Evolutionary conservation across 305 asterid species (phyloP).

Genomic region (Fraxinus nigra): DNA sequence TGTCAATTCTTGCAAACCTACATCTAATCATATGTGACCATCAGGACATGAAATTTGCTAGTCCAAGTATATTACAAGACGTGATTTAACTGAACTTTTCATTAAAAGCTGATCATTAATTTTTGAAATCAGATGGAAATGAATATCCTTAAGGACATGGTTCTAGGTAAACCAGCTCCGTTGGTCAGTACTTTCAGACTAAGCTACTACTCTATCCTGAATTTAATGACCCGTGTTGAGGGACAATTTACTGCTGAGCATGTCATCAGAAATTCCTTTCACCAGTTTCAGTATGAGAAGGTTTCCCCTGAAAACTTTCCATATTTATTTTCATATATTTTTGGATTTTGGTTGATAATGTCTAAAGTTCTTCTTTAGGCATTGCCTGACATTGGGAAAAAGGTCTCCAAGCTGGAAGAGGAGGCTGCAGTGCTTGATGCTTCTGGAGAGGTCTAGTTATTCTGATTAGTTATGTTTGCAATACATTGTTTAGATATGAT

Average conservation of each 20-base stretch:
- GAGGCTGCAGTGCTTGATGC: constrained; percentile 93
- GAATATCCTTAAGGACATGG: constrained; percentile 91
- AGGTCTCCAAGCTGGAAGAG: constrained; percentile 74
- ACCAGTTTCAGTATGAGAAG: constrained; percentile 98
- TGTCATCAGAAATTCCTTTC: constrained; percentile 90
- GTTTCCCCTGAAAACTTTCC: constrained; percentile 37
- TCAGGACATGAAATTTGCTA: constrained; percentile 1
- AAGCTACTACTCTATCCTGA: constrained; percentile 91
- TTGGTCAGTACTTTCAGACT: constrained; percentile 94
- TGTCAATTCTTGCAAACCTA: neutral
- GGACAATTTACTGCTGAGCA: constrained; percentile 98
- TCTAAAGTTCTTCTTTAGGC: constrained; percentile 44
- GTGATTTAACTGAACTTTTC: neutral
- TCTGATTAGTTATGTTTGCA: constrained; percentile 20
- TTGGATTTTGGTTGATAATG: constrained; percentile 28
- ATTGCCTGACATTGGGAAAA: constrained; percentile 85
- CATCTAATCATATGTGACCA: constrained; percentile 11
- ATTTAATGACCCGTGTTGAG: constrained; percentile 95
- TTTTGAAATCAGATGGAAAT: constrained; percentile 78
- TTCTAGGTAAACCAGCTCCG: constrained; percentile 95
- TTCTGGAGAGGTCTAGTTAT: constrained; percentile 74
- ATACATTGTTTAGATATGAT: constrained; percentile 12
- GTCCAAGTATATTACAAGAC: constrained; percentile 1
- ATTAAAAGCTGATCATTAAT: neutral
- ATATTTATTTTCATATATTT: constrained; percentile 4